These are phyloP conservation scores for Halenospora varia DNA, from an alignment of 495 filamentous ascomycete species.

Conservation along the genomic window DNA sequence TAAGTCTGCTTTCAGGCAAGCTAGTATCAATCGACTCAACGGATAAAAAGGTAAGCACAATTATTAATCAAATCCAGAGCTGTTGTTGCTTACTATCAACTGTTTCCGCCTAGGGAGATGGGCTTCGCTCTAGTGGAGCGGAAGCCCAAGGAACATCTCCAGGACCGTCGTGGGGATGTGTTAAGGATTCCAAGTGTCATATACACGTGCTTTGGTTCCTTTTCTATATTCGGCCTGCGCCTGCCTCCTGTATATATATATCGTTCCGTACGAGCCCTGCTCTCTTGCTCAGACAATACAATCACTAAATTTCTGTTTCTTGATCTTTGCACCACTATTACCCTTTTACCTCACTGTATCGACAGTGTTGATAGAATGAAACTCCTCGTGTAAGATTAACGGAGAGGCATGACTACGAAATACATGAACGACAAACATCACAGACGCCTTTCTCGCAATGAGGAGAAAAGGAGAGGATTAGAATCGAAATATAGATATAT, in stretches of 20 bases:
- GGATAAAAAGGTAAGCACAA: background rate
- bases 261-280: too few species aligned
- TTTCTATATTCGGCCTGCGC: too few species aligned
- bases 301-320: too few species aligned
- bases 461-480: background rate
- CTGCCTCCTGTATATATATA: too few species aligned
- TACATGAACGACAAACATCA: background rate
- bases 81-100: background rate
- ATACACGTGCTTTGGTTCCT: too few species aligned
- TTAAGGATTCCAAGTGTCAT: too few species aligned
- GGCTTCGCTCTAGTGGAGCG: constrained; percentile 2
- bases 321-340: too few species aligned
- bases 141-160: background rate
- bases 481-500: background rate
- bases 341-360: too few species aligned
- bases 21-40: constrained; percentile 5
- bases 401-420: background rate
- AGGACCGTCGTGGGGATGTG: background rate
- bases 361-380: too few species aligned
- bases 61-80: background rate
- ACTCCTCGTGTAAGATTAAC: background rate
- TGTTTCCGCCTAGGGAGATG: background rate
- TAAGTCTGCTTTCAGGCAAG: constrained; percentile 3
- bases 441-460: background rate
- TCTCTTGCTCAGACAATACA: too few species aligned